Conservation (phyloP, 2,329 filamentous ascomycete species). For the Cordyceps cicadae region DNA sequence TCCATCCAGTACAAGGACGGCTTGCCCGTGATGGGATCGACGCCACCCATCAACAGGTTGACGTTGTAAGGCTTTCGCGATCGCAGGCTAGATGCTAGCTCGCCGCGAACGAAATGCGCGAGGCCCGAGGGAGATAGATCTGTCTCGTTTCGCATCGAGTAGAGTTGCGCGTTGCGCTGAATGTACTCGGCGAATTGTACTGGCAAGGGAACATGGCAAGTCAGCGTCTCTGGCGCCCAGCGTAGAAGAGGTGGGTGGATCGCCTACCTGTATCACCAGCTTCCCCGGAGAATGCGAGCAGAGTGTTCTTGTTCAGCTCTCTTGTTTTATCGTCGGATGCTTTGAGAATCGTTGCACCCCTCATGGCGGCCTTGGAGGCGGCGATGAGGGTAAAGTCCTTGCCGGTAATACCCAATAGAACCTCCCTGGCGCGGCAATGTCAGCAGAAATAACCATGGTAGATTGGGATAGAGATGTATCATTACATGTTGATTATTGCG, state of each 20-base stretch:
- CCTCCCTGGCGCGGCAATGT: constrained; percentile 59
- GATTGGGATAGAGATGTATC: not conserved
- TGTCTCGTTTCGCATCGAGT: constrained; percentile 95
- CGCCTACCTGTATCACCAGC: constrained; percentile 81
- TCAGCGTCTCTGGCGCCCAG: not conserved
- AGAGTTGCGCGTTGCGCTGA: constrained; percentile 95
- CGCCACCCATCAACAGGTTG: constrained; percentile 88
- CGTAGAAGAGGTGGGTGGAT: not conserved
- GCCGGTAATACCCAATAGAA: constrained; percentile 94
- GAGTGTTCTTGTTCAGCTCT: constrained; percentile 81
- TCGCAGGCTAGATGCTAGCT: constrained; percentile 83
- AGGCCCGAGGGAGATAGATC: constrained; percentile 85
- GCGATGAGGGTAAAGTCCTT: constrained; percentile 99
- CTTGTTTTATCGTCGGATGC: constrained; percentile 94
- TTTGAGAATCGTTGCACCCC: constrained; percentile 93
- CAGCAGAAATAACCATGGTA: not conserved
- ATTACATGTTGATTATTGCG: constrained; percentile 12
- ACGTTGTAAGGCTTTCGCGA: constrained; percentile 94
- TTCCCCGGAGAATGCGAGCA: constrained; percentile 94
- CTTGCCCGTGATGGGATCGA: constrained; percentile 85
- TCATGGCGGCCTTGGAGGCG: constrained; percentile 96
- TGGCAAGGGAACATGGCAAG: constrained; percentile 29
- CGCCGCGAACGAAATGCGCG: constrained; percentile 85
- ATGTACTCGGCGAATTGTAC: constrained; percentile 99
- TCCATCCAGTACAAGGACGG: constrained; percentile 95